Percentiles rank a stretch among this genome's conserved stretches.
Evolutionary conservation across 768 basidiomycete genomes (phyloP).

Genomic region (Grammothele lineata): DNA sequence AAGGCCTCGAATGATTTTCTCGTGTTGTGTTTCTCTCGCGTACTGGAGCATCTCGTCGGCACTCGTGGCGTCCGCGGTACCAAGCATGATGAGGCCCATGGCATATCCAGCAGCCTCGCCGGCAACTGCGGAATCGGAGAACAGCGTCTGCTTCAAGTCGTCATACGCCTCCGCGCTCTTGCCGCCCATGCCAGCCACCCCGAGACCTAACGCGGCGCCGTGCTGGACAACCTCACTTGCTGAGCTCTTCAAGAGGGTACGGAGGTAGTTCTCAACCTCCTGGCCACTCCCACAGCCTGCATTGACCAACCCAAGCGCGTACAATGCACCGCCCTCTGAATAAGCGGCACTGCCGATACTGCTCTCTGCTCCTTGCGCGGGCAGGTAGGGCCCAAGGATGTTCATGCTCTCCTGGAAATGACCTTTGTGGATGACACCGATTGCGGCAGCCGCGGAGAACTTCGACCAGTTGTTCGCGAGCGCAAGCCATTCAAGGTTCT

Average conservation of each 20-base stretch:
- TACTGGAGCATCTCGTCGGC: conserved; percentile 96
- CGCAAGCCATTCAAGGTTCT: conserved; percentile 95
- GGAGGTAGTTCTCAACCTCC: conserved; percentile 71
- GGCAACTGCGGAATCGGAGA: conserved; percentile 90
- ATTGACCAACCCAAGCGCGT: conserved; percentile 92
- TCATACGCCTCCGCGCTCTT: conserved; percentile 89
- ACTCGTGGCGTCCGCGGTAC: conserved; percentile 75
- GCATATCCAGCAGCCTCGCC: conserved; percentile 96
- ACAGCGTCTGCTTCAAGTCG: conserved; percentile 82
- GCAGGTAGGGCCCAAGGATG: conserved; percentile 92
- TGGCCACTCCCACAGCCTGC: conserved; percentile 77
- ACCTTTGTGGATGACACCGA: conserved; percentile 97
- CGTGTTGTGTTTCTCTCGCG: conserved; percentile 95
- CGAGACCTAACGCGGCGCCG: conserved; percentile 95
- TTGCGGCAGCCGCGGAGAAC: conserved; percentile 93
- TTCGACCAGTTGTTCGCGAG: conserved; percentile 98
- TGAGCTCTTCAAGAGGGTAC: conserved; percentile 70
- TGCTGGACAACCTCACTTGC: conserved; percentile 91
- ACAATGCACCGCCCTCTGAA: conserved; percentile 95
- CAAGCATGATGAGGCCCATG: conserved; percentile 98
- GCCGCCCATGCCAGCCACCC: conserved; percentile 92
- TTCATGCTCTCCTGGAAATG: conserved; percentile 91
- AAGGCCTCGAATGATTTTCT: conserved; percentile 97
- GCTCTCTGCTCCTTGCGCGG: conserved; percentile 71
- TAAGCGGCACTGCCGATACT: conserved; percentile 76